phyloP scores from a whole-genome alignment of 2,329 filamentous ascomycete species.

The Curvularia sp. region DNA sequence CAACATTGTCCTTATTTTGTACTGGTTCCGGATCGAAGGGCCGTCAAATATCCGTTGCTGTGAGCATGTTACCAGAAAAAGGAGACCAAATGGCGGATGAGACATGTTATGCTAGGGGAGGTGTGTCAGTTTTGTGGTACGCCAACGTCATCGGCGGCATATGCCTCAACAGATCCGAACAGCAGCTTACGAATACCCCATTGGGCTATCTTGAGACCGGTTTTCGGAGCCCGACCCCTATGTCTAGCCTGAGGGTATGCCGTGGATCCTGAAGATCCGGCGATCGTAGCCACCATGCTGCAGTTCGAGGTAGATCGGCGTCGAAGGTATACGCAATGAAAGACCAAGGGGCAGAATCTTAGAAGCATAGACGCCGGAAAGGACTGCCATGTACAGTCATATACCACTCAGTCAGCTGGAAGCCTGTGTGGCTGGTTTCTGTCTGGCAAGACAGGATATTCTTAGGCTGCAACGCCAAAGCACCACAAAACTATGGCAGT shows the following conservation, averaged over 20 bases:
- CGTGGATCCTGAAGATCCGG: neutral
- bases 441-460: neutral
- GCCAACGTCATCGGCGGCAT: constrained; percentile 9
- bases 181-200: neutral
- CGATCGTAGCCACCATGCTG: neutral
- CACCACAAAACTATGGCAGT: neutral
- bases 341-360: neutral
- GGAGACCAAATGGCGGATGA: neutral
- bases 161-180: neutral
- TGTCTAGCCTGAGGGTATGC: neutral
- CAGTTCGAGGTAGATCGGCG: neutral
- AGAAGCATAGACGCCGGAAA: neutral
- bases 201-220: neutral
- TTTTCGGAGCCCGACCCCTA: neutral
- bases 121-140: constrained; percentile 10
- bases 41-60: neutral
- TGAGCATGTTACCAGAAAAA: neutral
- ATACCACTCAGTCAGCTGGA: neutral
- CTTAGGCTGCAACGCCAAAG: neutral
- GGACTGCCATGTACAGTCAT: neutral
- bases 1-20: neutral
- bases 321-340: neutral
- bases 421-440: neutral
- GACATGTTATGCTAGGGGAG: neutral
- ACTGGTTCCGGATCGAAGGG: neutral